Conservation (phyloP, 805 yeast genomes). For the Blastobotrys robertii region DNA sequence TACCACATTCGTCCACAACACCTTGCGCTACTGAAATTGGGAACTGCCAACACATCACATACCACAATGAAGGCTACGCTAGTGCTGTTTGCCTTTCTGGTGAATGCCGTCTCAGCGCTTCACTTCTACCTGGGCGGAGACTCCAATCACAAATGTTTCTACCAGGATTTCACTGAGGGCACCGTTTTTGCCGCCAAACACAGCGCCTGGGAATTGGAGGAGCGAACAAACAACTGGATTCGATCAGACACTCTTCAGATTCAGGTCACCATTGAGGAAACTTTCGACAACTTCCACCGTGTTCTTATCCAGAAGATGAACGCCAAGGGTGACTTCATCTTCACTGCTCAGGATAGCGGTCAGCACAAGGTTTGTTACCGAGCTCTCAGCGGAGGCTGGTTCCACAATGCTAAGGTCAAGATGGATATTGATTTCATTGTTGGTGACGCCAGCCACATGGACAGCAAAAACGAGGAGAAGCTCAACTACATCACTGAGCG, state of each 20-base stretch:
- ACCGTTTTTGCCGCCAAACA: slow-evolving; percentile 65
- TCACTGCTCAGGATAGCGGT: slow-evolving; percentile 75
- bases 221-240: slow-evolving; percentile 39
- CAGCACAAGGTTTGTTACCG: slow-evolving; percentile 78
- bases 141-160: slow-evolving; percentile 66
- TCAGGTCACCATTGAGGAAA: slow-evolving; percentile 66
- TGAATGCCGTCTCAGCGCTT: slow-evolving; percentile 34
- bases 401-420: slow-evolving; percentile 50
- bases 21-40: not conserved
- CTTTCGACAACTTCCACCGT: slow-evolving; percentile 74
- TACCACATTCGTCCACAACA: not conserved
- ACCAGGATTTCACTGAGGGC: slow-evolving; percentile 65
- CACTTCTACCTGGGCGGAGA: slow-evolving; percentile 76
- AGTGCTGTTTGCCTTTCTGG: slow-evolving; percentile 3
- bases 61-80: no score
- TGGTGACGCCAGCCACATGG: slow-evolving; percentile 57
- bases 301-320: slow-evolving; percentile 59
- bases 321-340: slow-evolving; percentile 60
- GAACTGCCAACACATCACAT: no score
- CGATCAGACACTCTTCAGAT: slow-evolving; percentile 46
- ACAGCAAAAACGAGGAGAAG: slow-evolving; percentile 48
- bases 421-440: slow-evolving; percentile 63
- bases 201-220: slow-evolving; percentile 55
- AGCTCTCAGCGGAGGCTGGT: slow-evolving; percentile 49
- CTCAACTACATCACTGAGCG: slow-evolving; percentile 44